These are phyloP conservation scores for Boletus patriciae DNA, from an alignment of 768 basidiomycete species.

Conservation along the genomic window DNA sequence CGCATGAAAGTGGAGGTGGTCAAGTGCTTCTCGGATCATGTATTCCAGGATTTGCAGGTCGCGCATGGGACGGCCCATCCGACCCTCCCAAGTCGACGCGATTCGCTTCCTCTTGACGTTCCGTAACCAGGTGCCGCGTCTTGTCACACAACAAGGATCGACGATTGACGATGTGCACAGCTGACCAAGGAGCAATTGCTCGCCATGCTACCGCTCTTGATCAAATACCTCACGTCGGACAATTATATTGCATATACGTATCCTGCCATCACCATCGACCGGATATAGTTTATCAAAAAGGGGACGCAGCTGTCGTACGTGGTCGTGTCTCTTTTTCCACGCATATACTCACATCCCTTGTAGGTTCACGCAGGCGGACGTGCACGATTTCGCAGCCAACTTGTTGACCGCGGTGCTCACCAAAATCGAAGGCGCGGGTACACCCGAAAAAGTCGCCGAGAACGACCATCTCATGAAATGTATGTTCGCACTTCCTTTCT, in stretches of 20 bases:
- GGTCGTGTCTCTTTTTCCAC: not conserved
- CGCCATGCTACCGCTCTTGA: conserved; percentile 84
- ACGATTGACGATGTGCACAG: conserved; percentile 37
- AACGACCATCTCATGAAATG: conserved; percentile 99
- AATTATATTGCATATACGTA: conserved; percentile 96
- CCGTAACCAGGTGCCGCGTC: conserved; percentile 74
- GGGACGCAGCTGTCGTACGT: conserved; percentile 71
- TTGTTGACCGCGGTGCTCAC: conserved; percentile 70
- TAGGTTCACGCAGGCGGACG: conserved; percentile 87
- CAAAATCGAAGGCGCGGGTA: conserved; percentile 76
- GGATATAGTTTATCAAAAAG: conserved; percentile 88
- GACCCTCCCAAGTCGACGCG: conserved; percentile 90
- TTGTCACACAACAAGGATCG: not conserved
- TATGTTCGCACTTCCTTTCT: conserved; percentile 35
- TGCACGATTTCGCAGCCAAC: conserved; percentile 76
- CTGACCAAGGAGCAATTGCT: conserved; percentile 92
- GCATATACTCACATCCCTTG: conserved; percentile 47
- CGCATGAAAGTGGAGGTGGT: conserved; percentile 88
- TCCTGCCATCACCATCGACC: conserved; percentile 97
- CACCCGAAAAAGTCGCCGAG: conserved; percentile 91
- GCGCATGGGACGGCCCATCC: conserved; percentile 70
- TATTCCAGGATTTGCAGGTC: conserved; percentile 83
- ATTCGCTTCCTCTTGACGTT: conserved; percentile 95
- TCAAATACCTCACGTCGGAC: conserved; percentile 73
- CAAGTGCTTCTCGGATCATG: conserved; percentile 91